A percentile compares a stretch with the other conserved stretches of the same genome.
Evolutionary conservation across 2,329 filamentous ascomycete species (phyloP).

Genomic region (Botrytis deweyae): DNA sequence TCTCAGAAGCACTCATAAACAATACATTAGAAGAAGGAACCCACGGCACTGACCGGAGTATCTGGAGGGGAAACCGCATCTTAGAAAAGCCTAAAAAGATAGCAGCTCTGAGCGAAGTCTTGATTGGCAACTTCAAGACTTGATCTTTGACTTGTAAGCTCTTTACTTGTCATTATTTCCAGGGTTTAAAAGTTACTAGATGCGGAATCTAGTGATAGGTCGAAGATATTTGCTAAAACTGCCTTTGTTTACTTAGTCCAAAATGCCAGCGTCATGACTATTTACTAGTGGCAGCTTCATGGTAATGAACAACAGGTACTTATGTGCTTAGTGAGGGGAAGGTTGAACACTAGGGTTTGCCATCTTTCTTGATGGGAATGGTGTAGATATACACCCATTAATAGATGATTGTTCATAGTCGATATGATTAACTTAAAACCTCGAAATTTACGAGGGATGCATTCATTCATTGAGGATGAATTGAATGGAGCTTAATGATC

Average conservation of each 20-base stretch:
- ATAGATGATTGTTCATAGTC: not conserved
- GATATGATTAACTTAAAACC: not conserved
- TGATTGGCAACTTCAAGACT: not conserved
- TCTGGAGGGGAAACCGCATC: not conserved
- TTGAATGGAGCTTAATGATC: fast-evolving
- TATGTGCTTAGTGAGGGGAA: not conserved
- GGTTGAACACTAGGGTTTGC: not conserved
- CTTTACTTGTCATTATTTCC: not conserved
- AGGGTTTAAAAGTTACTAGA: not conserved
- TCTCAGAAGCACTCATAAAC: not conserved
- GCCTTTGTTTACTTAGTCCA: not conserved
- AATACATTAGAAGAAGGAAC: not conserved
- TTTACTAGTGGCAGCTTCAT: not conserved
- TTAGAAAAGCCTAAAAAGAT: not conserved
- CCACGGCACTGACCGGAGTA: not conserved
- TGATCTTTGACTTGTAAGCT: not conserved
- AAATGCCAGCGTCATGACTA: constrained; percentile 4
- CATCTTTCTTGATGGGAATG: not conserved
- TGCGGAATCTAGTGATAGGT: not conserved
- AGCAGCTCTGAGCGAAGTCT: not conserved
- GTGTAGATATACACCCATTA: not conserved
- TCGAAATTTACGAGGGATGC: not conserved
- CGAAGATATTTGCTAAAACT: not conserved
- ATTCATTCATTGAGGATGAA: not conserved
- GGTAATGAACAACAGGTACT: not conserved